Evolutionary conservation across 2,329 filamentous ascomycete genomes (phyloP), one percentile per base, ranked within the genome.

Genomic region (Fusarium euwallaceae): DNA sequence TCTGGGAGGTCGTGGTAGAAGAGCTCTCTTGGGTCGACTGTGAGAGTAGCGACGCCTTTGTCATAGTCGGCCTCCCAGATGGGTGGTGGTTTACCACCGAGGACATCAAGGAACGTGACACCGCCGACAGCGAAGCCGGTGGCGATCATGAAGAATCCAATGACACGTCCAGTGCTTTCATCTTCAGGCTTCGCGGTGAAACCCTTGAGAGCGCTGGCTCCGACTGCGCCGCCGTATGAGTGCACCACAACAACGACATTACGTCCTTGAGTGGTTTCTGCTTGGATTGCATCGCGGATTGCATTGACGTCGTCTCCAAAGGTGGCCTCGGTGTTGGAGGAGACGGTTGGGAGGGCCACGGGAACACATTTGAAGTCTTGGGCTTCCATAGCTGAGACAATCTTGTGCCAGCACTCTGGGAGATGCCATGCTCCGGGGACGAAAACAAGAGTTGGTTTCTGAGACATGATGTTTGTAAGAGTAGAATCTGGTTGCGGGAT

Each of bases 1-100:
- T 70, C 75, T 0, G 86, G 81, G 0, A 89, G 67, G 75, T 89
- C 87, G 69, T 88, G 86, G 67, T 89, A 89, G 66, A 89, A 86
- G 3, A 88, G 70, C 7, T 87, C 79, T 8, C 81, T 72, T 0
- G 85, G 78, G 20, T 83, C 73, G 4, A 80, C 80, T 17, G 81
- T 76, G 6, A 89, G 64, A 1, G 83, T 82, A 1, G 84, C 84
- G 48, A 82, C 84, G 5, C 87, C 87, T 0, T 81, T 86, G 22
- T 81, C 80, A 2, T 70, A 74, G 58, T 87, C 82, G 1, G 81
- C 75, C 0, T 78, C 76, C 84, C 85, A 88, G 2, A 70, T 66
- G 1, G 86, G 86, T 0, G 85, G 85, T 0, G 86, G 85, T 14
- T 76, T 79, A 24, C 85, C 86, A 20, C 83, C 80, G 53, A 86